Conservation (phyloP, 176 grass and related monocot species). For the Oryza officinalis region DNA sequence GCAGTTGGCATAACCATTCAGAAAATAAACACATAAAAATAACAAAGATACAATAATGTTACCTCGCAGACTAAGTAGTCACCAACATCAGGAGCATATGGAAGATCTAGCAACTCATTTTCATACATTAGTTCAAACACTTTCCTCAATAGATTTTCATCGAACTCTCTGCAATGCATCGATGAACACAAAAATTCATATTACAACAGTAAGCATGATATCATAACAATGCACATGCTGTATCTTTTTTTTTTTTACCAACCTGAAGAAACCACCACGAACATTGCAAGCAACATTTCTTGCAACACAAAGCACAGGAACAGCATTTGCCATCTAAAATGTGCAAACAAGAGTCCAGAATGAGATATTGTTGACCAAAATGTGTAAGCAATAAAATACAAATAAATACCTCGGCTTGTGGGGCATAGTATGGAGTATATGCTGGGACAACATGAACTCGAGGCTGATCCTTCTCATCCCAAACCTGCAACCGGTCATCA, state of each 20-base stretch:
- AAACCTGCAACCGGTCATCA: conserved; percentile 90
- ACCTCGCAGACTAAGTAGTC: conserved; percentile 89
- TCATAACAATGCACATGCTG: conserved; percentile 12
- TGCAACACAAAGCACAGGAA: conserved; percentile 94
- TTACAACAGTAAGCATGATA: conserved; percentile 15
- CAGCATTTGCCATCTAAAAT: conserved; percentile 77
- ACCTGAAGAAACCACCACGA: conserved; percentile 98
- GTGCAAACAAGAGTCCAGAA: conserved; percentile 19
- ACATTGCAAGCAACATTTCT: conserved; percentile 99
- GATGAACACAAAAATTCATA: conserved; percentile 2
- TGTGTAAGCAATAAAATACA: conserved; percentile 21
- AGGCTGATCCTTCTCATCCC: conserved; percentile 95
- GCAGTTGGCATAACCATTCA: conserved; percentile 32
- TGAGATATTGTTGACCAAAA: conserved; percentile 18
- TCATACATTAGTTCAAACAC: conserved; percentile 82
- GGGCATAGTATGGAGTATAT: conserved; percentile 90
- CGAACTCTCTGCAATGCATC: conserved; percentile 68
- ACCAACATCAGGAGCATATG: conserved; percentile 87
- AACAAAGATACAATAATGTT: conserved; percentile 20
- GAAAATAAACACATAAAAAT: conserved; percentile 18
- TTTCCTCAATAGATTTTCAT: conserved; percentile 80
- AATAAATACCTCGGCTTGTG: conserved; percentile 85
- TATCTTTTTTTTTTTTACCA: conserved; percentile 29
- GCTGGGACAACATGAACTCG: conserved; percentile 98
- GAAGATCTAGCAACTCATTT: conserved; percentile 86